Percentiles rank a stretch among this genome's conserved stretches.
Evolutionary conservation across 2,329 filamentous ascomycete species (phyloP).

Genomic region (Claviceps digitariae): DNA sequence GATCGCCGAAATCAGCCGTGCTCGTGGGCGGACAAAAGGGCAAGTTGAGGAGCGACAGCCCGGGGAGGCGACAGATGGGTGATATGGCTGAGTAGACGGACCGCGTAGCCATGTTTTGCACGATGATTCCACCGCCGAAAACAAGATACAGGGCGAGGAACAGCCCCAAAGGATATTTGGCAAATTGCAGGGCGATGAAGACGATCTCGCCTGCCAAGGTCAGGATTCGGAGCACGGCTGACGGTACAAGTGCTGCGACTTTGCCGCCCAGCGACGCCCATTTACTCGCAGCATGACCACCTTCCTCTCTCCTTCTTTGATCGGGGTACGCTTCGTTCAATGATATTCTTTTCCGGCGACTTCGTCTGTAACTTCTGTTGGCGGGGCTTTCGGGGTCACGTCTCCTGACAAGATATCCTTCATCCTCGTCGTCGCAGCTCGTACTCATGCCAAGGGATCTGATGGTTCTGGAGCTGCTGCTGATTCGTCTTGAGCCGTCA

Average conservation of each 20-base stretch:
- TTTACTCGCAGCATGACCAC: not conserved
- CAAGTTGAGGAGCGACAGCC: constrained; percentile 44
- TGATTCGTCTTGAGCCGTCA: constrained; percentile 23
- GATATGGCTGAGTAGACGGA: constrained; percentile 49
- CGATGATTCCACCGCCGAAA: constrained; percentile 43
- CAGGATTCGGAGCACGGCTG: constrained; percentile 24
- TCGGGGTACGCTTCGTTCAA: constrained; percentile 8
- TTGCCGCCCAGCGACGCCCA: constrained; percentile 8
- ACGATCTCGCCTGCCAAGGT: constrained; percentile 43
- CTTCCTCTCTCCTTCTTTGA: constrained; percentile 6
- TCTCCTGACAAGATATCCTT: constrained; percentile 17
- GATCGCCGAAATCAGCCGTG: constrained; percentile 6
- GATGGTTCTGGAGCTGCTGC: constrained; percentile 17
- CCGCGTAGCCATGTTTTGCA: constrained; percentile 47
- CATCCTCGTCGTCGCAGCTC: constrained; percentile 11
- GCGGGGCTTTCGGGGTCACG: constrained; percentile 13
- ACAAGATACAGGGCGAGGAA: constrained; percentile 48
- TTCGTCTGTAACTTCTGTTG: not conserved
- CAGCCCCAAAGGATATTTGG: constrained; percentile 51
- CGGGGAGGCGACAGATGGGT: constrained; percentile 58
- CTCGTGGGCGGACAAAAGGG: constrained; percentile 43
- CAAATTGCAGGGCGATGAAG: constrained; percentile 42
- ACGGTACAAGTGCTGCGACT: constrained; percentile 23
- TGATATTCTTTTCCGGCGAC: constrained; percentile 11
- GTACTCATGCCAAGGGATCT: constrained; percentile 12